These are phyloP conservation scores for Backusella sp. DNA, from an alignment of 192 early-diverging fungal genomes.

Conservation along the genomic window DNA sequence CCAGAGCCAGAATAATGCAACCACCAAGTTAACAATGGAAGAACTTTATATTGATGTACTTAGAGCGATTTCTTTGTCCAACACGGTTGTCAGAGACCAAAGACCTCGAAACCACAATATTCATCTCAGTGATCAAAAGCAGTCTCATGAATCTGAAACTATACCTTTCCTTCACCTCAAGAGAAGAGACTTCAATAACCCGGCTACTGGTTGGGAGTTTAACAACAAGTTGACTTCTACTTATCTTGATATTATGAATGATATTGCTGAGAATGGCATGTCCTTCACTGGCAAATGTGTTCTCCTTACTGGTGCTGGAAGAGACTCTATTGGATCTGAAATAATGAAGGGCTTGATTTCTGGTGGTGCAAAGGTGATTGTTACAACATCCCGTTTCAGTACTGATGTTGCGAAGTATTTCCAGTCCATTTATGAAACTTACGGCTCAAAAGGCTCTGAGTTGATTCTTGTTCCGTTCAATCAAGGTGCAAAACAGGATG, in stretches of 20 bases:
- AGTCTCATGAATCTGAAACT: slow-evolving; percentile 52
- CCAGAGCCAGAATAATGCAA: slow-evolving; percentile 69
- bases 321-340: slow-evolving; percentile 86
- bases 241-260: slow-evolving; percentile 79
- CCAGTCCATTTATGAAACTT: slow-evolving; percentile 81
- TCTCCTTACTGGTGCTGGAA: slow-evolving; percentile 88
- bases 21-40: slow-evolving; percentile 65
- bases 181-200: slow-evolving; percentile 62
- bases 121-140: slow-evolving; percentile 47
- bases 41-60: slow-evolving; percentile 68
- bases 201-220: slow-evolving; percentile 83
- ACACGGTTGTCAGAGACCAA: slow-evolving; percentile 62
- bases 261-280: slow-evolving; percentile 80
- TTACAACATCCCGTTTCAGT: slow-evolving; percentile 91
- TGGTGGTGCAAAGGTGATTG: slow-evolving; percentile 87
- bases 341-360: slow-evolving; percentile 79
- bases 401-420: slow-evolving; percentile 79
- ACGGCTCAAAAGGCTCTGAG: slow-evolving; percentile 84
- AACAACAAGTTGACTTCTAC: slow-evolving; percentile 71
- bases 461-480: slow-evolving; percentile 95
- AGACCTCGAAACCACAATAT: slow-evolving; percentile 46
- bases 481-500: slow-evolving; percentile 85
- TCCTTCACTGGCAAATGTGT: slow-evolving; percentile 84
- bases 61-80: slow-evolving; percentile 72
- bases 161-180: slow-evolving; percentile 78